Percentiles rank a stretch among this genome's conserved stretches.
Evolutionary conservation across 2,329 filamentous ascomycete genomes (phyloP).

Genomic region (Ophioceras dolichostomum): DNA sequence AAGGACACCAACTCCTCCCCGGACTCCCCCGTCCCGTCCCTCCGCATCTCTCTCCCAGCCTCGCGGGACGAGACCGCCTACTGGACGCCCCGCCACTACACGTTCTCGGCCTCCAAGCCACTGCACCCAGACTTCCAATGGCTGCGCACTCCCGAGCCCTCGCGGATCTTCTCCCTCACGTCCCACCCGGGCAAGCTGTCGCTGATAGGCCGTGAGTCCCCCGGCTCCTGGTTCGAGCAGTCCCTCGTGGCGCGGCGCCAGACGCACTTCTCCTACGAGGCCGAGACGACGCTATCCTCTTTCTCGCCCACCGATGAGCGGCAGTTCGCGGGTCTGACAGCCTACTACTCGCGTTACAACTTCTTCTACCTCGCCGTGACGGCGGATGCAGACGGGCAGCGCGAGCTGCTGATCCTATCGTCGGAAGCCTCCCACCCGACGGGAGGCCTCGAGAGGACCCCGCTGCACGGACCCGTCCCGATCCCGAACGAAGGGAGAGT

Average conservation of each 20-base stretch:
- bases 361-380: constrained; percentile 53
- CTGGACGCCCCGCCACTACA: constrained; percentile 36
- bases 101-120: constrained; percentile 19
- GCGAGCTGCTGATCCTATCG: constrained; percentile 43
- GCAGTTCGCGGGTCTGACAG: constrained; percentile 47
- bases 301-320: constrained; percentile 45
- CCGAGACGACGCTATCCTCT: constrained; percentile 82
- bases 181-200: constrained; percentile 23
- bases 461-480: constrained; percentile 27
- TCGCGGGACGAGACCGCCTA: constrained; percentile 32
- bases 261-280: constrained; percentile 65
- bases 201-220: constrained; percentile 36
- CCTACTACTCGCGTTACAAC: constrained; percentile 53
- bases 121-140: constrained; percentile 44
- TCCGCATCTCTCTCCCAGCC: constrained; percentile 38
- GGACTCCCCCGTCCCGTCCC: constrained; percentile 40
- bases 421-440: constrained; percentile 45
- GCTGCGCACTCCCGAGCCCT: constrained; percentile 41
- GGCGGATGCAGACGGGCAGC: constrained; percentile 39
- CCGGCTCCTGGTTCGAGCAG: constrained; percentile 49
- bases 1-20: too few relatives aligned
- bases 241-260: constrained; percentile 41
- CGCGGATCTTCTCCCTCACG: constrained; percentile 33
- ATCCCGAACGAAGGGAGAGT: constrained; percentile 45
- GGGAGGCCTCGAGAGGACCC: constrained; percentile 30